Conservation (phyloP, 495 filamentous ascomycete species). For the Tuber melanosporum region DNA sequence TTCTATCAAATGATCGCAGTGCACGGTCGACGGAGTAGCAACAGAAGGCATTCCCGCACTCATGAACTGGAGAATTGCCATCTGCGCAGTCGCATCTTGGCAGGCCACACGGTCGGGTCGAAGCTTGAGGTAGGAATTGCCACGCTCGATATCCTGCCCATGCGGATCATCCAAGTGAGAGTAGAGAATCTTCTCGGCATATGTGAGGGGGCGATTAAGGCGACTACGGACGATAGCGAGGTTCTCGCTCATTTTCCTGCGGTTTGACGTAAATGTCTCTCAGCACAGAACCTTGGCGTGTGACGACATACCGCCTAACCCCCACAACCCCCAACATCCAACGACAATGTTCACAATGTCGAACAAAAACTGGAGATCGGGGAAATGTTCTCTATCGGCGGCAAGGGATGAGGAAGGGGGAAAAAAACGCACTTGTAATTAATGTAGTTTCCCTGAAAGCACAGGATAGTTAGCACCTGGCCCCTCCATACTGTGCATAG, state of each 20-base stretch:
- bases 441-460: conserved; percentile 62
- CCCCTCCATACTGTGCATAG: conserved; percentile 21
- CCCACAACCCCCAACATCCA: conserved; percentile 1
- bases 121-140: conserved; percentile 88
- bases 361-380: neutral
- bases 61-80: conserved; percentile 99
- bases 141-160: conserved; percentile 90
- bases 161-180: conserved; percentile 97
- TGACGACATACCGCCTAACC: conserved; percentile 25
- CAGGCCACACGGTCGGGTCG: conserved; percentile 97
- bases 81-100: conserved; percentile 99
- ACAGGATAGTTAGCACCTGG: conserved; percentile 12
- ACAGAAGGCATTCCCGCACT: conserved; percentile 92
- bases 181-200: conserved; percentile 97
- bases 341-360: neutral
- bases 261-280: conserved; percentile 45
- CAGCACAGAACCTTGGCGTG: conserved; percentile 28
- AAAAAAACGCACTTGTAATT: conserved; percentile 60
- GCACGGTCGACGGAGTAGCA: conserved; percentile 90
- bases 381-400: neutral
- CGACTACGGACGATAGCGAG: conserved; percentile 77
- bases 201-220: conserved; percentile 88
- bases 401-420: neutral
- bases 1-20: conserved; percentile 99
- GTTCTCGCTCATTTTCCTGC: conserved; percentile 98